These are phyloP conservation scores for Basidiobolus meristosporus DNA, from an alignment of 371 early-diverging fungal genomes.

Conservation along the genomic window DNA sequence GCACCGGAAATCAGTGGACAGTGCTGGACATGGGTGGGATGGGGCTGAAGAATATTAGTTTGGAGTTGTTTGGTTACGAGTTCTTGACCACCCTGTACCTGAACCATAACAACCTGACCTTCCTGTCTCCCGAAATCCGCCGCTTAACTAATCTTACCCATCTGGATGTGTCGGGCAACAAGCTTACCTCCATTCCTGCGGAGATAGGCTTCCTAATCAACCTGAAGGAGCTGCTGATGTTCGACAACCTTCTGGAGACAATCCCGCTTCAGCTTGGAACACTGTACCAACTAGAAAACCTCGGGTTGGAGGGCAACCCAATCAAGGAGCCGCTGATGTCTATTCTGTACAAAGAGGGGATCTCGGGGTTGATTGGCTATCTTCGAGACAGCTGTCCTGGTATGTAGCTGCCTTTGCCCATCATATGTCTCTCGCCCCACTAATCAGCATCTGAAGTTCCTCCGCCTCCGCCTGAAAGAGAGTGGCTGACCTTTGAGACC, in stretches of 20 bases:
- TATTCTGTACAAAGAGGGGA: conserved; percentile 74
- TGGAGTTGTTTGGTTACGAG: conserved; percentile 50
- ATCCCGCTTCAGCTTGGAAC: conserved; percentile 89
- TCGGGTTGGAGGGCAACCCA: conserved; percentile 97
- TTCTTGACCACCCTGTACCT: conserved; percentile 84
- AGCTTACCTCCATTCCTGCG: conserved; percentile 65
- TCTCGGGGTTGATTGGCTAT: conserved; percentile 66
- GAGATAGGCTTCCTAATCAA: conserved; percentile 77
- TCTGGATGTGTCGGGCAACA: conserved; percentile 83
- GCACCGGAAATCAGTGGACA: conserved; percentile 33
- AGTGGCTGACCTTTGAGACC: conserved; percentile 66
- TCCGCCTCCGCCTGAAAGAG: conserved; percentile 73
- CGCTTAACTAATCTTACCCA: conserved; percentile 39
- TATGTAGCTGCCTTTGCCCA: conserved; percentile 9
- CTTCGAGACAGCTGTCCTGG: conserved; percentile 83
- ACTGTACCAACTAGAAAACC: conserved; percentile 75
- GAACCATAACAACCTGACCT: conserved; percentile 79
- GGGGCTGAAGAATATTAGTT: conserved; percentile 60
- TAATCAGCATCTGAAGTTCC: conserved; percentile 25
- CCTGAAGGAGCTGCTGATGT: conserved; percentile 73
- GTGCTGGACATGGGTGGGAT: conserved; percentile 84
- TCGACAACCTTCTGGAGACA: conserved; percentile 79
- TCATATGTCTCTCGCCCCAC: neutral
- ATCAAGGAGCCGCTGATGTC: conserved; percentile 65
- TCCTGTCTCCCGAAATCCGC: conserved; percentile 49